phyloP scores from a whole-genome alignment of 2,329 filamentous ascomycete species.

The Cadophora sp. region DNA sequence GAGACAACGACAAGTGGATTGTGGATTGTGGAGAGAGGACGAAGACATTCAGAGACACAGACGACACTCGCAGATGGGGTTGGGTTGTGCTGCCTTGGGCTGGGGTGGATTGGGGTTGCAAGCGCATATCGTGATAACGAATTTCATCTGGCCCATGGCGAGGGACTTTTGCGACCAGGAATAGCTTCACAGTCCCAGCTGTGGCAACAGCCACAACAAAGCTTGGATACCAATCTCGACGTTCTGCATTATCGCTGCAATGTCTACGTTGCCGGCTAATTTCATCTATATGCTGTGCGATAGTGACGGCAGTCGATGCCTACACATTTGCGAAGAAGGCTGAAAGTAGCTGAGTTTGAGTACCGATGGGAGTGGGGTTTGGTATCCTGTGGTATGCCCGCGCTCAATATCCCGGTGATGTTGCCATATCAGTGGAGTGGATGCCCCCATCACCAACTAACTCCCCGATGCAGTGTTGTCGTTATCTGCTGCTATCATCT shows the following conservation, averaged over 20 bases:
- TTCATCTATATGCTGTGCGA: neutral
- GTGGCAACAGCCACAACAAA: neutral
- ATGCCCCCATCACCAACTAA: neutral
- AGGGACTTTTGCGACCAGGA: neutral
- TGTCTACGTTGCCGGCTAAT: neutral
- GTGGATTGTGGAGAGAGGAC: constrained; percentile 6
- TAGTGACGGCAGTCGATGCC: neutral
- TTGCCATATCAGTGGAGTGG: constrained; percentile 2
- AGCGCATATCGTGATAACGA: constrained; percentile 3
- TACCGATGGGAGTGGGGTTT: neutral
- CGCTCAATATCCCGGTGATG: neutral
- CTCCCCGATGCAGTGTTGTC: neutral
- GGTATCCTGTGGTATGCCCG: neutral
- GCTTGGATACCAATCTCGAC: neutral
- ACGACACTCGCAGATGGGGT: neutral
- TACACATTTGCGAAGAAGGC: neutral
- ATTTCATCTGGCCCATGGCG: neutral
- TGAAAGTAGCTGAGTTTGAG: constrained; percentile 4
- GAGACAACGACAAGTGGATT: constrained; percentile 2
- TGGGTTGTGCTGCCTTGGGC: no score
- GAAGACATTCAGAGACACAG: neutral
- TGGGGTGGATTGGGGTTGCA: neutral
- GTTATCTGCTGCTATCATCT: constrained; percentile 14
- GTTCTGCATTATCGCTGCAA: neutral
- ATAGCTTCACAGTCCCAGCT: neutral